Percentiles rank a stretch among this genome's conserved stretches.
Evolutionary conservation across 1,284 basidiomycete species (phyloP).

Genomic region (Dichomitus squalens): DNA sequence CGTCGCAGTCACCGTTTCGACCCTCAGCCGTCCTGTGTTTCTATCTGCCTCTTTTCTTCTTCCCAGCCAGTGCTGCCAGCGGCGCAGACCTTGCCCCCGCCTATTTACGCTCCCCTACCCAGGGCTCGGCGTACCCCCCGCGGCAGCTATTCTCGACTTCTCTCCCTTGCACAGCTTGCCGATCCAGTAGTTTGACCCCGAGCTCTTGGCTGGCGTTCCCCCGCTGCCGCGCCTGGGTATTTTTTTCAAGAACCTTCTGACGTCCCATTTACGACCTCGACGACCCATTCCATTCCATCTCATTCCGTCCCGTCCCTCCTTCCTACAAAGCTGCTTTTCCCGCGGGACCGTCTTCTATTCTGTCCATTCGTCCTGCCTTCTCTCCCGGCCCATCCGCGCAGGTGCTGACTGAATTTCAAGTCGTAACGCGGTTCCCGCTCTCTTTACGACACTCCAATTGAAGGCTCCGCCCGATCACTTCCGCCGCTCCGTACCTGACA

Average conservation of each 20-base stretch:
- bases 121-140: background rate
- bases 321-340: background rate
- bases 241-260: constrained; percentile 11
- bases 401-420: background rate
- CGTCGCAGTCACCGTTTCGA: background rate
- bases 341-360: background rate
- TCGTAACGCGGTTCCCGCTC: constrained; percentile 1
- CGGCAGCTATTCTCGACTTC: background rate
- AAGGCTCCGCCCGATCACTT: constrained; percentile 20
- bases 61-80: constrained; percentile 2
- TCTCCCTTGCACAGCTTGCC: constrained; percentile 14
- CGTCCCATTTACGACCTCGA: constrained; percentile 19
- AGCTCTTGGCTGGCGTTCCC: too few species aligned
- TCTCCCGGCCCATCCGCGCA: background rate
- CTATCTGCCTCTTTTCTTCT: background rate
- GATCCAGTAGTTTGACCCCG: constrained; percentile 13
- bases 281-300: constrained; percentile 17
- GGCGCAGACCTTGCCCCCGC: background rate
- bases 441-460: constrained; percentile 18
- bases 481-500: constrained; percentile 22
- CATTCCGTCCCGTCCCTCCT: background rate
- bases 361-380: too few species aligned
- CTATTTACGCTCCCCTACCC: background rate
- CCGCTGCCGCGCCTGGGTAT: background rate
- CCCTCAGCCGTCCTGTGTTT: background rate